Base-by-base conservation (phyloP, 495 filamentous ascomycete species). In the Aspergillus campestris region DNA sequence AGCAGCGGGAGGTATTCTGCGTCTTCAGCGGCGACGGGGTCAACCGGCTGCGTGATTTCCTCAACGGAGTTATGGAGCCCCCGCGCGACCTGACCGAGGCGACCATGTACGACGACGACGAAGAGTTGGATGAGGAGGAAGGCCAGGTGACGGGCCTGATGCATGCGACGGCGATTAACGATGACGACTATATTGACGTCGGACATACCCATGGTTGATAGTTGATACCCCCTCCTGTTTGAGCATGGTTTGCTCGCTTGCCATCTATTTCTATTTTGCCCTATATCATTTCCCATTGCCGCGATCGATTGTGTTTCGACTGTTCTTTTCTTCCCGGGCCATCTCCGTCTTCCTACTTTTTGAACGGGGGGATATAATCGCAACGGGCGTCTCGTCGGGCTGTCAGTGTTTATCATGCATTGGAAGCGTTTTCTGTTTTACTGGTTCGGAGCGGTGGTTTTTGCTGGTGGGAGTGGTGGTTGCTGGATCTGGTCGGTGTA, bases 21-120 rank as follows among this genome's bases (percentile, higher is more conserved):
- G 94, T 99, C 34, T 99, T 97, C 64, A 95, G 89, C 12, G 92
- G 94, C 8, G 70, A 78, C 31, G 90, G 89, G 14, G 94, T 99
- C 27, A 71, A 70, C 30, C 73, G 75, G 38, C 77, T 99, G 5
- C 87, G 94, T 18, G 69, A 78, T 18, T 81, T 86, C 55, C 72
- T 98, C 30, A 95, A 94, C 43, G 59, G 55, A 44, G 58, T 61
- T 31, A 48, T 46, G 14, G 40, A 54, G 3, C 48, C 55, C 31
- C 50, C 45, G 15, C 61, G 49, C 14, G 67, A 71, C 42, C 61
- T 69, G 45, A 66, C 63, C 11, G 71, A 74, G 56, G 69, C 66
- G 13, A 73, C 70, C 29, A 75, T 74, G 68, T 78, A 75, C 49
- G 74, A 77, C 46, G 76, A 76, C 40, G 75, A 77, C 32, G 76